These are phyloP conservation scores for Nitzschia sp. DNA, from an alignment of 108 stramenopile genomes.

Conservation along the genomic window DNA sequence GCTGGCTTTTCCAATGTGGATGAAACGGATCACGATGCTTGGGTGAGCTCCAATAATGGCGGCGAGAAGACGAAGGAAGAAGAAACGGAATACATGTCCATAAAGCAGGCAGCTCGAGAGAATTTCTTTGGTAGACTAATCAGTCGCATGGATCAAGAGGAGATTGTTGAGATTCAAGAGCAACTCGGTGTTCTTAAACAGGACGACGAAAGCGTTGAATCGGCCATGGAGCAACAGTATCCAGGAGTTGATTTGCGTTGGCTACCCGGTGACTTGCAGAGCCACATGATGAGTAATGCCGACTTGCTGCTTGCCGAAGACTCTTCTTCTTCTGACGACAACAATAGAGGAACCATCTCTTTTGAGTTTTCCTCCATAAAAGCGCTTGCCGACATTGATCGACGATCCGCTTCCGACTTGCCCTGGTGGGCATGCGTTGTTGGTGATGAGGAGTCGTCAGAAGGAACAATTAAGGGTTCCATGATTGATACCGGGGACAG, in stretches of 20 bases:
- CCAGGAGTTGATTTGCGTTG: constrained; percentile 45
- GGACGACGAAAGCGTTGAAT: background rate
- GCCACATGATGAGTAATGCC: constrained; percentile 52
- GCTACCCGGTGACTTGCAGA: constrained; percentile 74
- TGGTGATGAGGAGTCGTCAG: background rate
- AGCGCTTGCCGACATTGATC: constrained; percentile 44
- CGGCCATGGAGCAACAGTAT: background rate
- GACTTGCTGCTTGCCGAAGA: background rate
- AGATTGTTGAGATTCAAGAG: background rate
- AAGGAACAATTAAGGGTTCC: background rate
- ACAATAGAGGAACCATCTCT: background rate
- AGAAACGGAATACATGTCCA: background rate
- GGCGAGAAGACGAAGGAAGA: constrained; percentile 13
- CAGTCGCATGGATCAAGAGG: background rate
- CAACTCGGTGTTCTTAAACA: background rate
- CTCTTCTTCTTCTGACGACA: background rate
- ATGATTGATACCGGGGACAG: background rate
- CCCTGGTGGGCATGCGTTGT: constrained; percentile 51
- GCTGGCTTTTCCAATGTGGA: constrained; percentile 44
- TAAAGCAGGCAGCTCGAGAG: background rate
- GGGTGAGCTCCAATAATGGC: background rate
- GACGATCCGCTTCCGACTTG: constrained; percentile 30
- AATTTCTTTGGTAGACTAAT: constrained; percentile 7
- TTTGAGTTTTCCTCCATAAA: constrained; percentile 12
- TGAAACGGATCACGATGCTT: background rate